Conservation (phyloP, 2,329 filamentous ascomycete species). For the Exophiala sp. region DNA sequence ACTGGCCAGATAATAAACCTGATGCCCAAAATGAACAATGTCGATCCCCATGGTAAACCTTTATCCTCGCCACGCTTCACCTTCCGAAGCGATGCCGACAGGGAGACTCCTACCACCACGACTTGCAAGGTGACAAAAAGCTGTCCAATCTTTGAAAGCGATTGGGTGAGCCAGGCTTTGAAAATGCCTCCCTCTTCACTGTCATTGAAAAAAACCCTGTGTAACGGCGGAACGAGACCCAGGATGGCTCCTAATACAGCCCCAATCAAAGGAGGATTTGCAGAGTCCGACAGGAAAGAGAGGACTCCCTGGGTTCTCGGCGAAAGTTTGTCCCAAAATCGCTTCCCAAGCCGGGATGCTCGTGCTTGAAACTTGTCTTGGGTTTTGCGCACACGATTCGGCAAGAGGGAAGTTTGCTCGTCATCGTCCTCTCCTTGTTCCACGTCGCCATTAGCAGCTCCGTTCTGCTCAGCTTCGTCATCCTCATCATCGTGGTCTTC, state of each 20-base stretch:
- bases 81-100: slow-evolving; percentile 52
- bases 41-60: slow-evolving; percentile 44
- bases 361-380: slow-evolving; percentile 4
- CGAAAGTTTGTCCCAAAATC: slow-evolving; percentile 36
- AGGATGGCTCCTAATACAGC: slow-evolving; percentile 57
- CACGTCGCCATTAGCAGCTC: slow-evolving; percentile 4
- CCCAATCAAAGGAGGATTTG: slow-evolving; percentile 61
- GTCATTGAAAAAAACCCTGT: slow-evolving; percentile 59
- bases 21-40: slow-evolving; percentile 48
- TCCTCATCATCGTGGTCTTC: slow-evolving; percentile 30
- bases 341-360: slow-evolving; percentile 29
- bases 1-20: slow-evolving; percentile 58
- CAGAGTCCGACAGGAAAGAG: slow-evolving; percentile 47
- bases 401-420: slow-evolving; percentile 53
- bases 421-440: slow-evolving; percentile 29
- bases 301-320: slow-evolving; percentile 38
- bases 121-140: slow-evolving; percentile 64
- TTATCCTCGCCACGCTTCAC: slow-evolving; percentile 45
- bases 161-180: slow-evolving; percentile 62
- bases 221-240: slow-evolving; percentile 57
- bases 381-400: slow-evolving; percentile 30
- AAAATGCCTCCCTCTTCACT: slow-evolving; percentile 59
- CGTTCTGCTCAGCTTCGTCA: neutral
- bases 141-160: slow-evolving; percentile 59
- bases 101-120: slow-evolving; percentile 63